Percentiles rank a stretch among this genome's conserved stretches.
phyloP scores from a whole-genome alignment of 352 stramenopile genomes.

The Phytopythium delawarense region DNA sequence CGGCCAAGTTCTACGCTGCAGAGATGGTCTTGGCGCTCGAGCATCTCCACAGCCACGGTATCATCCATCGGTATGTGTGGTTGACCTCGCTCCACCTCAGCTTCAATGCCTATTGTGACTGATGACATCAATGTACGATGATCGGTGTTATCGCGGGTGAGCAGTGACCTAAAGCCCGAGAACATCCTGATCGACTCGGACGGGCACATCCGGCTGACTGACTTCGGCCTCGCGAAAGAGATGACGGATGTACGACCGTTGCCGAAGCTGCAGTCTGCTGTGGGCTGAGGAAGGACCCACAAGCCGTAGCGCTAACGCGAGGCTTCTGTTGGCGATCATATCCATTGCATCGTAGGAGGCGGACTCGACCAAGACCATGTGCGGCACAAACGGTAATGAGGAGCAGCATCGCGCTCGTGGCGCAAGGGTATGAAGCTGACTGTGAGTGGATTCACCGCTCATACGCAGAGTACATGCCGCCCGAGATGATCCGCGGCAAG shows the following conservation, averaged over 20 bases:
- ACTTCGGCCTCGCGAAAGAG: conserved; percentile 85
- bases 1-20: conserved; percentile 77
- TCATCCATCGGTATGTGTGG: conserved; percentile 54
- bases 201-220: conserved; percentile 81
- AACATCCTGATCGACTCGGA: conserved; percentile 79
- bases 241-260: conserved; percentile 42
- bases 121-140: neutral
- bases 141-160: neutral
- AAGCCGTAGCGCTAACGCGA: conserved; percentile 2
- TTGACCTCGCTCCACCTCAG: too few species aligned
- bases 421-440: neutral
- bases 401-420: neutral
- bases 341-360: conserved; percentile 37
- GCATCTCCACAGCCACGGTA: conserved; percentile 67
- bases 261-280: neutral
- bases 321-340: neutral
- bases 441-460: neutral
- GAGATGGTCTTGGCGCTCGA: conserved; percentile 83
- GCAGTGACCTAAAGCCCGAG: conserved; percentile 72
- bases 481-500: conserved; percentile 83
- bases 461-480: conserved; percentile 76
- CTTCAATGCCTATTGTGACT: neutral
- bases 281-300: neutral
- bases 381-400: conserved; percentile 60
- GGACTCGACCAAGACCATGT: conserved; percentile 79